Conservation (phyloP, 306 rosid genomes). For the Canavalia gladiata region DNA sequence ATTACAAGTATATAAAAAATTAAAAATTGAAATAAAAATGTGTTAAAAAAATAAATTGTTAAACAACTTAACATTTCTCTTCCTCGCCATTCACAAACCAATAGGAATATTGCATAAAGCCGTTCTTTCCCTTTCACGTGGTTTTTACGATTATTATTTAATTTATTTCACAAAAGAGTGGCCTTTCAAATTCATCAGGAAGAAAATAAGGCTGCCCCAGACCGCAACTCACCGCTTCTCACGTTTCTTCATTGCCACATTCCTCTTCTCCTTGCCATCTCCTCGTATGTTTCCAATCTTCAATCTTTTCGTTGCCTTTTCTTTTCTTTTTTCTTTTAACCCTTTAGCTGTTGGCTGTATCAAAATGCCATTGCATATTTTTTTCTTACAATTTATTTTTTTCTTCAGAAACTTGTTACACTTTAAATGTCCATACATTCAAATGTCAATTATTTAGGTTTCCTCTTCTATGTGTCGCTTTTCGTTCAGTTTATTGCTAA, state of each 20-base stretch:
- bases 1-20: no score
- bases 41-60: no score
- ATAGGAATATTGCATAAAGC: no score
- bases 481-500: neutral
- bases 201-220: neutral
- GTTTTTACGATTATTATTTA: no score
- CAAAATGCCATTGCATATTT: neutral
- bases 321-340: neutral
- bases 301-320: neutral
- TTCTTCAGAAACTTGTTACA: neutral
- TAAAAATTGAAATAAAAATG: no score
- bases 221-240: slow-evolving; percentile 20
- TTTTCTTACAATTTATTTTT: neutral
- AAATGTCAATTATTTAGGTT: neutral
- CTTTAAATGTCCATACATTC: neutral
- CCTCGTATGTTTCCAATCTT: slow-evolving; percentile 40
- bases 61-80: no score
- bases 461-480: neutral
- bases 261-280: neutral
- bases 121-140: no score
- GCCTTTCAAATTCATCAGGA: neutral
- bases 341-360: slow-evolving; percentile 4
- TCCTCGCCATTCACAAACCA: no score
- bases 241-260: slow-evolving; percentile 43
- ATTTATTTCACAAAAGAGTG: neutral